A percentile compares a stretch with the other conserved stretches of the same genome.
phyloP scores from a whole-genome alignment of 2,329 filamentous ascomycete species.

The Gnomoniopsis sp. region DNA sequence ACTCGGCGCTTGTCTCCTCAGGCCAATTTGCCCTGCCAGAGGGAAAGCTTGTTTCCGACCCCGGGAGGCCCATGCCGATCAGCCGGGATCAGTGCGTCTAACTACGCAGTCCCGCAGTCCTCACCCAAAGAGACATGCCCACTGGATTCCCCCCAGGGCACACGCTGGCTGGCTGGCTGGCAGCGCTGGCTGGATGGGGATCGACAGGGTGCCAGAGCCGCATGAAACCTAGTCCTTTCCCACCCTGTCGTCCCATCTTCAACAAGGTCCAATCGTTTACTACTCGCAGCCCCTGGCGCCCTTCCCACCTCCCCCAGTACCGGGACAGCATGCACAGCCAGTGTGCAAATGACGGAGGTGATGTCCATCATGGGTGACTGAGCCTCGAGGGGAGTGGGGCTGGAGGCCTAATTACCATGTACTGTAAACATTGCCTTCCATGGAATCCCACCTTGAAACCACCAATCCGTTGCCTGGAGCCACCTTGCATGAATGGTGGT shows the following conservation, averaged over 20 bases:
- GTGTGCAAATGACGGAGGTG: neutral
- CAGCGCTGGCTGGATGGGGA: too few relatives aligned
- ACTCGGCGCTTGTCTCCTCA: neutral
- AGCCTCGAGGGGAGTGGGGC: neutral
- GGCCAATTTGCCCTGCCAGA: neutral
- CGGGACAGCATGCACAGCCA: neutral
- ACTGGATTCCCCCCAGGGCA: neutral
- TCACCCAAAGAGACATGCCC: neutral
- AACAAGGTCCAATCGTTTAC: neutral
- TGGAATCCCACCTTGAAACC: too few relatives aligned
- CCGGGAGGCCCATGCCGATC: neutral
- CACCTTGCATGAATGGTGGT: neutral
- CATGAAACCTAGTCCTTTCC: neutral
- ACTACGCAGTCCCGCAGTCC: too few relatives aligned
- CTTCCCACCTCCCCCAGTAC: neutral
- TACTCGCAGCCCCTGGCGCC: neutral
- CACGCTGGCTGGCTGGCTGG: too few relatives aligned
- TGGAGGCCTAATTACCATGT: neutral
- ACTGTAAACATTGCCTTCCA: too few relatives aligned
- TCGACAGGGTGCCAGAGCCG: neutral
- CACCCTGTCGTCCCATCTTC: too few relatives aligned
- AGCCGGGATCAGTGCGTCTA: neutral
- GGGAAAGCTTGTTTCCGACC: neutral
- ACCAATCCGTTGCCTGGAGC: neutral
- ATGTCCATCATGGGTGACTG: neutral